Evolutionary conservation across 2,329 filamentous ascomycete genomes (phyloP).

Genomic region (Lachnellula hyalina): DNA sequence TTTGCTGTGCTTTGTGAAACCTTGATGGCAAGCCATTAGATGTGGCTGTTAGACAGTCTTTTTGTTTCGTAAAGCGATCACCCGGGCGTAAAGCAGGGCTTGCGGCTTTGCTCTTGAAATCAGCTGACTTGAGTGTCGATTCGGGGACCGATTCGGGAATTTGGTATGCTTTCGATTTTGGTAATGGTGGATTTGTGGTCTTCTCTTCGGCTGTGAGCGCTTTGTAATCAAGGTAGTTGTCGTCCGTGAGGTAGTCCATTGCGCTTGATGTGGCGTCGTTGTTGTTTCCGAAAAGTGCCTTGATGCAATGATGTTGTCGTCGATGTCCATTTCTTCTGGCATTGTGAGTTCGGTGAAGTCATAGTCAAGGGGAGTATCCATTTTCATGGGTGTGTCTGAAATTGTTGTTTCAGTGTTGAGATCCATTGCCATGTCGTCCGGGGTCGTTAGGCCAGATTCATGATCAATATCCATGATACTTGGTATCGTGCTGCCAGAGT

Average conservation of each 20-base stretch:
- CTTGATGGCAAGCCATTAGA: too few relatives aligned
- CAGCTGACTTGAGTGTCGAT: background rate
- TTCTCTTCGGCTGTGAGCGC: constrained; percentile 1
- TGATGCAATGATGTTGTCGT: constrained; percentile 6
- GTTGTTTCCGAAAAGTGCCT: constrained; percentile 2
- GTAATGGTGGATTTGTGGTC: constrained; percentile 5
- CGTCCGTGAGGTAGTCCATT: constrained; percentile 4
- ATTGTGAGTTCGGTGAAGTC: background rate
- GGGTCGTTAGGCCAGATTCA: background rate
- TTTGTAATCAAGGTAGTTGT: constrained; percentile 6
- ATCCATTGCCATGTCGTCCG: background rate
- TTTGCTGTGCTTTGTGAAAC: too few relatives aligned
- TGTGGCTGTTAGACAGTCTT: too few relatives aligned
- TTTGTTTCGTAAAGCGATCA: too few relatives aligned
- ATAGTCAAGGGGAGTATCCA: background rate
- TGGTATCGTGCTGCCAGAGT: background rate
- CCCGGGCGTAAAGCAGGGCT: too few relatives aligned
- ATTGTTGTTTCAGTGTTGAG: background rate
- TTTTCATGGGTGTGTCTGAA: background rate
- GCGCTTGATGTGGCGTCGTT: background rate
- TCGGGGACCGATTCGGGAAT: background rate
- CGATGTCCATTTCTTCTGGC: too few relatives aligned
- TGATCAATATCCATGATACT: background rate
- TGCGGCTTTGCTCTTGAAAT: background rate
- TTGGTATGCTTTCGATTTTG: constrained; percentile 2